Base-by-base conservation (phyloP, 805 yeast genomes). In the Middelhovenomyces tepae region DNA sequence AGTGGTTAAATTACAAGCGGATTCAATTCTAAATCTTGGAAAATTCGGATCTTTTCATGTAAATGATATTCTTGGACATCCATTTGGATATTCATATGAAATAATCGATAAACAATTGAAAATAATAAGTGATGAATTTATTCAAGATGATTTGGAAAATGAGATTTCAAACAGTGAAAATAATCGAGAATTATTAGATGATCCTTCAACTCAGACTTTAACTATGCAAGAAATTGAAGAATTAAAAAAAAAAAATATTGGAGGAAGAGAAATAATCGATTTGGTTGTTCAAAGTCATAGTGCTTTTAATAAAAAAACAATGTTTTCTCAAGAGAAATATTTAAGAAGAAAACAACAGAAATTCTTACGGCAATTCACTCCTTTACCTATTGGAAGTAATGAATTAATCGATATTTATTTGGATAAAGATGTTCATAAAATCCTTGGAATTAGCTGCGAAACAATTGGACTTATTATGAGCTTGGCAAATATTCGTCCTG, bases 11-110 rank as follows among this genome's bases (percentile, higher is more conserved):
- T 60, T 87, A 38, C 68, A 65, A 31, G 66, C 71, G 3, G 75
- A 71, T 20, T 74, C 78, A 0, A 53, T 69, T 7, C 68, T 91
- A 13, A 73, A 75, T 35, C 65, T 91, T 43, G 98, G 98, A 2
- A 89, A 91, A 53, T 91, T 89, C 57, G 99, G 99, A 13, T 65
- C 79, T 0, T 91, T 91, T 53, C 60, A 68, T 19, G 84, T 80
- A 2, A 73, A 77, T 42, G 79, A 73, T 33, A 68, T 89, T 8
- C 55, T 89, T 25, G 96, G 95, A 2, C 77, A 66, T 47, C 80
- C 86, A 4, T 81, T 72, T 49, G 98, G 97, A 1, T 89, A 83
- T 45, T 74, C 94, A 1, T 91, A 87, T 59, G 96, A 89, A 50
- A 79, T 89, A 27, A 50, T 66, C 18, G 75, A 71, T 38, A 48